A percentile compares a stretch with the other conserved stretches of the same genome.
phyloP scores from a whole-genome alignment of 495 filamentous ascomycete genomes.

The Tetracladium setigerum region DNA sequence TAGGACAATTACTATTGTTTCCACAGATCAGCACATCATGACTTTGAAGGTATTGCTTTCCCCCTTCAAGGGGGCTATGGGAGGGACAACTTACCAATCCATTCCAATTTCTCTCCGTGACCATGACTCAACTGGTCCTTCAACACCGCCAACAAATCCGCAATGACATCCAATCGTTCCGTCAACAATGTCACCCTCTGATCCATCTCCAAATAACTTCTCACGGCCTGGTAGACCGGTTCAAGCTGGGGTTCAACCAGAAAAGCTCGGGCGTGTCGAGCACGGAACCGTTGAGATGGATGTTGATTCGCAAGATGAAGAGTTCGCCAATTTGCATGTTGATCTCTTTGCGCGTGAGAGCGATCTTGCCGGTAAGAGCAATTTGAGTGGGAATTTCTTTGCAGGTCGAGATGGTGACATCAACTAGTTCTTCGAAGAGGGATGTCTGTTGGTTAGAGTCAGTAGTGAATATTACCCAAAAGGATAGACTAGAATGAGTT shows the following conservation, averaged over 20 bases:
- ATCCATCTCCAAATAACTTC: conserved; percentile 96
- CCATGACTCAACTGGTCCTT: conserved; percentile 95
- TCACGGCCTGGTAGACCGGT: conserved; percentile 88
- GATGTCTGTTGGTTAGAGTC: conserved; percentile 56
- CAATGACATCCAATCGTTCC: conserved; percentile 87
- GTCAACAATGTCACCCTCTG: conserved; percentile 87
- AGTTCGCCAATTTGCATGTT: conserved; percentile 98
- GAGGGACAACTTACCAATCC: conserved; percentile 60
- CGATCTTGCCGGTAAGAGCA: conserved; percentile 82
- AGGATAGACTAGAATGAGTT: not conserved
- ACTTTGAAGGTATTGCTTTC: not conserved
- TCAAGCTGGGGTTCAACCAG: conserved; percentile 96
- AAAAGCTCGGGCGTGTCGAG: conserved; percentile 97
- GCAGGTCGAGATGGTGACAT: conserved; percentile 81
- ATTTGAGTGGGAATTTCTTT: conserved; percentile 87
- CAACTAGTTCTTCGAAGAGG: conserved; percentile 92
- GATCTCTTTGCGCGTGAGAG: conserved; percentile 75
- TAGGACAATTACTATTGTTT: conserved; percentile 64
- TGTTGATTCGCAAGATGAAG: conserved; percentile 94
- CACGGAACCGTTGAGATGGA: conserved; percentile 93
- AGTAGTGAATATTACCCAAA: conserved; percentile 2
- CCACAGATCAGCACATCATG: conserved; percentile 20
- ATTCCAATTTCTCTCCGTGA: conserved; percentile 93
- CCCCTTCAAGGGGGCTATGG: not conserved
- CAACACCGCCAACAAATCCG: conserved; percentile 84